Evolutionary conservation across 2,329 filamentous ascomycete genomes (phyloP), one percentile per base, ranked within the genome.

Genomic region (Pochonia chlamydosporia): DNA sequence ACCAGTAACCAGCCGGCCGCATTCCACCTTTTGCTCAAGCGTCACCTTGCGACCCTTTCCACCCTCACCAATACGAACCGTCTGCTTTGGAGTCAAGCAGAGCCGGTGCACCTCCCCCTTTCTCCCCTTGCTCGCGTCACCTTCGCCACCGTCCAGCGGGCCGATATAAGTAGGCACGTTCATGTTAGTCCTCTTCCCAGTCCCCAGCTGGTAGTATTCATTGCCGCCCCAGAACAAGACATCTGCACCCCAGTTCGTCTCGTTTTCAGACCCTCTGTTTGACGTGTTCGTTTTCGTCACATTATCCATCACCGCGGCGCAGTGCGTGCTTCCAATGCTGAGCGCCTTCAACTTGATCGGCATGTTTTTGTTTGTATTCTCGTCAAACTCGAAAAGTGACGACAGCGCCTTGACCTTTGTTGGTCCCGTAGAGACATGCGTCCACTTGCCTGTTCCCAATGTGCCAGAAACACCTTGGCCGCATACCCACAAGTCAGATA

Each of bases 201-300:
- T 96, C 11, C 93, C 93, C 23, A 99, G 79, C 68, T 99, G 93
- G 65, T 87, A 96, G 63, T 85, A 81, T 69, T 97, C 91, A 59
- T 97, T 99, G 45, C 89, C 89, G 52, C 93, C 93, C 89, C 91
- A 99, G 74, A 89, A 95, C 2, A 97, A 65, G 25, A 91, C 84
- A 63, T 97, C 93, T 4, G 86, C 82, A 42, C 93, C 93, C 81
- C 84, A 96, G 62, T 93, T 91, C 1, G 84, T 89, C 58, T 90
- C 86, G 54, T 87, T 85, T 35, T 79, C 71, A 1, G 76, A 75
- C 14, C 58, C 72, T 46, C 62, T 67, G 51, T 58, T 63, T 2
- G 75, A 70, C 2, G 83, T 76, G 14, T 74, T 69, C 5, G 90
- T 75, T 45, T 82, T 75, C 1, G 87, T 87, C 25, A 86, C 79